Conservation (phyloP, 1,284 basidiomycete genomes). For the Salmacisia buchloeana region DNA sequence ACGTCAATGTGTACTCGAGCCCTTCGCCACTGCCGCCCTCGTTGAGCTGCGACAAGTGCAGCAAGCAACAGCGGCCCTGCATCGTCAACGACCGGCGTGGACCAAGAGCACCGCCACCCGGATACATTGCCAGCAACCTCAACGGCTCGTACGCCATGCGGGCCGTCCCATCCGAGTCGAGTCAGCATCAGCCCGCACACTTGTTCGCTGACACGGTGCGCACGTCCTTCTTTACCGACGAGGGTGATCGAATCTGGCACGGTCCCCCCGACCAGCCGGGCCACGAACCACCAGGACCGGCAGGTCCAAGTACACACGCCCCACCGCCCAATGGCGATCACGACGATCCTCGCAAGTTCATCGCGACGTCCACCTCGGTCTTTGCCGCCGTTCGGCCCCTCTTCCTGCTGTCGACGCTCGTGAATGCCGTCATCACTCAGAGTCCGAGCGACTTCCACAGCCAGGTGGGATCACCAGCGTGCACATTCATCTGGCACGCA, state of each 20-base stretch:
- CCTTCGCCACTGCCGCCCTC: constrained; percentile 14
- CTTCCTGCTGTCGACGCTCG: neutral
- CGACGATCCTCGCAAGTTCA: neutral
- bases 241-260: neutral
- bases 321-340: neutral
- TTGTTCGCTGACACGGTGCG: neutral
- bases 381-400: neutral
- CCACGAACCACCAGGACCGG: too few relatives aligned
- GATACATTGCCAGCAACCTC: neutral
- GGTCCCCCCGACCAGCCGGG: neutral
- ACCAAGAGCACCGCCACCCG: constrained; percentile 61
- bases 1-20: constrained; percentile 24
- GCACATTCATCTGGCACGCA: neutral
- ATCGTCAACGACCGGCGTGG: constrained; percentile 14
- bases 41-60: constrained; percentile 27
- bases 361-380: neutral
- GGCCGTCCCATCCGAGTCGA: neutral
- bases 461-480: neutral
- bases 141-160: neutral
- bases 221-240: neutral
- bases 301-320: too few relatives aligned
- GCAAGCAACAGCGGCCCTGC: constrained; percentile 21
- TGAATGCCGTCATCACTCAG: neutral
- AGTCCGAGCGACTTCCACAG: neutral
- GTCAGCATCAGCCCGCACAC: neutral